These are phyloP conservation scores for Apiotrichum siamense DNA, from an alignment of 1,284 basidiomycete species.

Conservation along the genomic window DNA sequence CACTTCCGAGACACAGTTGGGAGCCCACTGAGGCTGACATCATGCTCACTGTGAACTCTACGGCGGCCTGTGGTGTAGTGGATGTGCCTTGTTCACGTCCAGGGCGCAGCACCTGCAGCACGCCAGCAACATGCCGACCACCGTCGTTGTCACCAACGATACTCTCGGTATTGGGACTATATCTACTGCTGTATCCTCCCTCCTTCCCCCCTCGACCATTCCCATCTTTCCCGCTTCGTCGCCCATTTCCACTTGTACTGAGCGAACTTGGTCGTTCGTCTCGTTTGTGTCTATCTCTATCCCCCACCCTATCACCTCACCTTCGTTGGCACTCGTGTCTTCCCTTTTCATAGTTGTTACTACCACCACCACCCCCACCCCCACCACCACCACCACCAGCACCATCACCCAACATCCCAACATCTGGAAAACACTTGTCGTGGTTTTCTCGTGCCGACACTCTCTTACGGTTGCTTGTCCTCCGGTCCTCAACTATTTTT, in stretches of 20 bases:
- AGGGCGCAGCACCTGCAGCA: no score
- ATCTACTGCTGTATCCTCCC: not conserved
- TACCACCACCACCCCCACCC: not conserved
- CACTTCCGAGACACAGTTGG: conserved; percentile 3
- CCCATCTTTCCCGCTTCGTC: not conserved
- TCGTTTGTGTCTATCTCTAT: not conserved
- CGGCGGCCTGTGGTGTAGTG: no score
- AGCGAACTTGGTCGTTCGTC: not conserved
- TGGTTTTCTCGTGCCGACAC: no score
- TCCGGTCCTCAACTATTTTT: no score
- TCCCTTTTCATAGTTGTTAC: not conserved
- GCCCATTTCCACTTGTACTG: not conserved
- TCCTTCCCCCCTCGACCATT: not conserved
- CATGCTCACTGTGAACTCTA: no score
- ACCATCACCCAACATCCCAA: not conserved
- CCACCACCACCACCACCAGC: not conserved
- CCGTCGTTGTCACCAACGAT: not conserved
- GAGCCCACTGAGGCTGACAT: no score
- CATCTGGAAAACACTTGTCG: no score
- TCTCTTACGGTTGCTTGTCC: no score
- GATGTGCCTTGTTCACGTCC: no score
- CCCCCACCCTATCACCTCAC: not conserved
- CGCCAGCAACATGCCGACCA: not conserved
- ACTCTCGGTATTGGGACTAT: not conserved
- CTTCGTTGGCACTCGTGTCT: not conserved